Percentiles rank a stretch among this genome's conserved stretches.
Conservation (phyloP, 2,329 filamentous ascomycete genomes). For the Phialocephala subalpina region DNA sequence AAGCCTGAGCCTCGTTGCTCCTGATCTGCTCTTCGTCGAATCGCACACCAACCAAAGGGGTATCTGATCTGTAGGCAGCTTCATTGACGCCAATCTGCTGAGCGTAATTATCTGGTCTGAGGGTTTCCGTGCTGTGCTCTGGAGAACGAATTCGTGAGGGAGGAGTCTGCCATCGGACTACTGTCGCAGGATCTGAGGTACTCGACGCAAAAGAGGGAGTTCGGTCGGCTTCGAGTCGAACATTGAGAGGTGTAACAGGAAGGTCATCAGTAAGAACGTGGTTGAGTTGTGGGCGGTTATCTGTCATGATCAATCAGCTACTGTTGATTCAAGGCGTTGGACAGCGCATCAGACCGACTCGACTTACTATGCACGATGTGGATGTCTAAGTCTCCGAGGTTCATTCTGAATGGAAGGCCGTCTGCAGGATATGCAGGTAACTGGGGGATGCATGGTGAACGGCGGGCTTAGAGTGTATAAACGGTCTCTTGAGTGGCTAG, state of each 20-base stretch:
- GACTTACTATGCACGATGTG: conserved; percentile 37
- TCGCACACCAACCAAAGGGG: conserved; percentile 33
- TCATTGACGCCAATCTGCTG: conserved; percentile 35
- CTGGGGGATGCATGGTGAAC: conserved; percentile 39
- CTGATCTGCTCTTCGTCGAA: conserved; percentile 42
- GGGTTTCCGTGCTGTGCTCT: conserved; percentile 26
- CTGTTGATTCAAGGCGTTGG: conserved; percentile 10
- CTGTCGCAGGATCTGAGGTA: conserved; percentile 36
- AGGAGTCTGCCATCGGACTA: conserved; percentile 40
- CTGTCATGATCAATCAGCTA: conserved; percentile 17
- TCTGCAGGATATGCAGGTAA: conserved; percentile 37
- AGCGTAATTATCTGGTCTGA: conserved; percentile 26
- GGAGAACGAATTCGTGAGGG: conserved; percentile 30
- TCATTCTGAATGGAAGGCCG: conserved; percentile 38
- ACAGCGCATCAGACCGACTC: conserved; percentile 28
- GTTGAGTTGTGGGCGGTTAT: conserved; percentile 37
- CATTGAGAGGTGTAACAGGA: conserved; percentile 34
- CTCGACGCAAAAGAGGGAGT: conserved; percentile 38
- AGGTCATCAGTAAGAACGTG: conserved; percentile 31
- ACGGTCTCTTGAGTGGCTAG: conserved; percentile 35
- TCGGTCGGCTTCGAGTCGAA: conserved; percentile 34
- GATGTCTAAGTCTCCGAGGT: conserved; percentile 37
- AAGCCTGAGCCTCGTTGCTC: conserved; percentile 34
- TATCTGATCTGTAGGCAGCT: conserved; percentile 32
- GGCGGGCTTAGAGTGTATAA: conserved; percentile 30